Conservation (phyloP, 495 filamentous ascomycete genomes). For the Amniculicola lignicola region DNA sequence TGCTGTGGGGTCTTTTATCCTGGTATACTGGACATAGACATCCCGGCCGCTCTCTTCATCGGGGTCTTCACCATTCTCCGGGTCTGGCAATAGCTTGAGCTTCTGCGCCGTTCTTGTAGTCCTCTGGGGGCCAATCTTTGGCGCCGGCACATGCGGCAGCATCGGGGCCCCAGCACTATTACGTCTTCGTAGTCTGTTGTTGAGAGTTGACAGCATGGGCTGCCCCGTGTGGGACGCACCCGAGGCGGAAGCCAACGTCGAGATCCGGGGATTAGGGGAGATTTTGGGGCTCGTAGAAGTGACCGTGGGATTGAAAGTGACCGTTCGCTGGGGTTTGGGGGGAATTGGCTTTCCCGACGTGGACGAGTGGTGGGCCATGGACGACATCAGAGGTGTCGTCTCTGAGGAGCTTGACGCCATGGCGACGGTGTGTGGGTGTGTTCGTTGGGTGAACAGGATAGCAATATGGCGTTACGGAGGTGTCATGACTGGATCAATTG, state of each 20-base stretch:
- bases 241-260: constrained; percentile 36
- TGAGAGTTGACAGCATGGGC: constrained; percentile 74
- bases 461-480: background rate
- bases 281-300: constrained; percentile 47
- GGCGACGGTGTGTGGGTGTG: too few relatives aligned
- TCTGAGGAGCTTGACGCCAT: constrained; percentile 34
- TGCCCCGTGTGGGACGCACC: constrained; percentile 40
- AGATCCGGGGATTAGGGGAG: constrained; percentile 45
- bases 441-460: too few relatives aligned
- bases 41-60: constrained; percentile 92
- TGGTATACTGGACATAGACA: constrained; percentile 90
- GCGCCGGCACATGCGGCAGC: constrained; percentile 46
- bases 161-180: constrained; percentile 74
- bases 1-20: constrained; percentile 95
- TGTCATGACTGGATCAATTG: too few relatives aligned
- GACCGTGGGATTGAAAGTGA: constrained; percentile 70
- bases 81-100: constrained; percentile 88
- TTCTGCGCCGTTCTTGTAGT: constrained; percentile 96
- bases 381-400: constrained; percentile 36
- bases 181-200: constrained; percentile 79
- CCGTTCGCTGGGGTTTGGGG: constrained; percentile 49
- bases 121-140: constrained; percentile 90
- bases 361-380: constrained; percentile 20
- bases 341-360: constrained; percentile 20
- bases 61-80: constrained; percentile 71